These are phyloP conservation scores for Ustilago vetiveriae DNA, from an alignment of 1,284 basidiomycete genomes.

Conservation along the genomic window DNA sequence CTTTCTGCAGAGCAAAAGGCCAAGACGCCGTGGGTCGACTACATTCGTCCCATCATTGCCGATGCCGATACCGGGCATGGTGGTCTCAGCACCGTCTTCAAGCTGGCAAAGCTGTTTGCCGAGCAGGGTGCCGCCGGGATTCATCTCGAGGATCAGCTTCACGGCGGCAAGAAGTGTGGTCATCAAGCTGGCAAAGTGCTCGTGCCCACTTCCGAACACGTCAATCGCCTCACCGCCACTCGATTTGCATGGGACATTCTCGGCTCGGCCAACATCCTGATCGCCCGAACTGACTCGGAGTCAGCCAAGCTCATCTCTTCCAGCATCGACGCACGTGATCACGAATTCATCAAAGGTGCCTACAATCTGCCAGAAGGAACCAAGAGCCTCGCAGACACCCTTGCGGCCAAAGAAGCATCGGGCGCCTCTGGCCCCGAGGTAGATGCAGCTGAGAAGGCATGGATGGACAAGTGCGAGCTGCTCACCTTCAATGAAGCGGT, in stretches of 20 bases:
- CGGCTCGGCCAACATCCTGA: slow-evolving; percentile 84
- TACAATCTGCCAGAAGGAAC: slow-evolving; percentile 60
- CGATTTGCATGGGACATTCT: slow-evolving; percentile 89
- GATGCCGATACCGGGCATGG: slow-evolving; percentile 67
- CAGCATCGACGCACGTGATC: slow-evolving; percentile 80
- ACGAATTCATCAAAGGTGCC: slow-evolving; percentile 67
- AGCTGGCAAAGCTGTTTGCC: slow-evolving; percentile 66
- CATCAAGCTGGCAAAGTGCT: slow-evolving; percentile 93
- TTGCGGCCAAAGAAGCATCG: slow-evolving; percentile 55
- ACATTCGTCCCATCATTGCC: slow-evolving; percentile 65
- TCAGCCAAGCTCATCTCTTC: slow-evolving; percentile 85
- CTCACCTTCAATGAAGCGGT: slow-evolving; percentile 86
- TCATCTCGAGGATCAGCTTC: slow-evolving; percentile 66
- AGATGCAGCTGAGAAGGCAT: slow-evolving; percentile 62
- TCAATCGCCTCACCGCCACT: slow-evolving; percentile 81
- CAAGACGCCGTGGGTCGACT: slow-evolving; percentile 65
- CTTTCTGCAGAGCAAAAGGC: slow-evolving; percentile 56
- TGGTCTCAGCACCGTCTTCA: slow-evolving; percentile 64
- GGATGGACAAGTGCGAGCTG: slow-evolving; percentile 65
- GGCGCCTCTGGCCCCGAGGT: slow-evolving; percentile 58
- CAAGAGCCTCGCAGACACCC: slow-evolving; percentile 59
- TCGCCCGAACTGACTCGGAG: slow-evolving; percentile 91
- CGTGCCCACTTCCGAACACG: slow-evolving; percentile 85
- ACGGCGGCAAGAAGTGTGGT: slow-evolving; percentile 74
- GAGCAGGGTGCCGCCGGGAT: slow-evolving; percentile 69